These are phyloP conservation scores for Stephanodiscus triporus DNA, from an alignment of 108 stramenopile genomes.

Conservation along the genomic window DNA sequence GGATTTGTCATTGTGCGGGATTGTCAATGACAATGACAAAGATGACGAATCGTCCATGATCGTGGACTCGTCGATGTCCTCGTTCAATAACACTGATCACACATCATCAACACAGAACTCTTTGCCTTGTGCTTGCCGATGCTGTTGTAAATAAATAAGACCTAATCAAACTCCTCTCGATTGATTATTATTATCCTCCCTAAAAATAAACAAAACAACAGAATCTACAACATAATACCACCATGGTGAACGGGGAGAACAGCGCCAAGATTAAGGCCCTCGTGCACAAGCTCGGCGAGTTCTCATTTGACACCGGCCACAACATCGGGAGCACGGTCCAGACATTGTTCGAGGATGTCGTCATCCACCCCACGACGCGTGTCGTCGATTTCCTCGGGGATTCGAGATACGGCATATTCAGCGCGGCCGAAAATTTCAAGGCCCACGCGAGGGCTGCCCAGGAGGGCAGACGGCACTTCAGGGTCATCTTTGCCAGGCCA, in stretches of 20 bases:
- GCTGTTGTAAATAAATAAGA: no score
- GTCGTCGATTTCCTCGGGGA: conserved; percentile 43
- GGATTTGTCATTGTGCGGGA: no score
- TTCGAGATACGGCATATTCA: conserved; percentile 1
- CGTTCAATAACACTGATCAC: no score
- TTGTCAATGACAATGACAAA: no score
- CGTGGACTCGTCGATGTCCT: no score
- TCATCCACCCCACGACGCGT: conserved; percentile 32
- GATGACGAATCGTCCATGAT: no score
- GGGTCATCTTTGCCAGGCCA: conserved; percentile 48
- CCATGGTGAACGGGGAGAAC: conserved; percentile 46
- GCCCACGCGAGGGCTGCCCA: conserved; percentile 31
- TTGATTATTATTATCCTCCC: no score
- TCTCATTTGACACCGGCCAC: conserved; percentile 6
- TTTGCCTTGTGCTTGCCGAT: no score
- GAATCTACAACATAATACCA: conserved; percentile 5
- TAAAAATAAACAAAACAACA: no score
- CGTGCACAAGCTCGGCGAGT: conserved; percentile 15
- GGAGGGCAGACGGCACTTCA: conserved; percentile 29
- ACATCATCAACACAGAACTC: no score
- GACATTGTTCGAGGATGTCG: conserved; percentile 23
- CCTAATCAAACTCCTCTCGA: no score
- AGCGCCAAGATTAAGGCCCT: conserved; percentile 23
- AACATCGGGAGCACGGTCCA: conserved; percentile 31
- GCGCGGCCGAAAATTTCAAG: conserved; percentile 12